Base-by-base conservation (phyloP, 177 flowering plant species). In the Vitis hybrid region DNA sequence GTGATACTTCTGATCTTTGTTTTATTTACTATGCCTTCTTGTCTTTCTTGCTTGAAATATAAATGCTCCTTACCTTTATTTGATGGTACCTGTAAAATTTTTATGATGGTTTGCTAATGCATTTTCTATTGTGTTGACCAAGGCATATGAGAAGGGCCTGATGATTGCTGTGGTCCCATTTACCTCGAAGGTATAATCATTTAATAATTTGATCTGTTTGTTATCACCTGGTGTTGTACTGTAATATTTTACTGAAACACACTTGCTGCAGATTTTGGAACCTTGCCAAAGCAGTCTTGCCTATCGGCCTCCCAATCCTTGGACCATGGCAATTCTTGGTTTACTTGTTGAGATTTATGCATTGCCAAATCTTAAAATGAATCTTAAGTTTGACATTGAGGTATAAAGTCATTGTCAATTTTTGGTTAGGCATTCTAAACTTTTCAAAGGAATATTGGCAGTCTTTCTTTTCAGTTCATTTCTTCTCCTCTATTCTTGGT, bases 161-260 rank as follows among this genome's bases (percentile, higher is more conserved):
- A 95, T 95, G 99, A 95, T 95, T 75, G 99, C 99, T 31, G 92
- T 95, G 9, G 86, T 95, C 75, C 99, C 99, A 56, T 95, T 95
- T 78, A 93, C 97, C 50, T 96, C 98, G 10, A 96, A 96, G 98
- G 99, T 95, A 82, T 63, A 52, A 6, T 33, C 52, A 45, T 66
- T n/a, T 63, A 22, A 11, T 45, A n/a, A 55, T 8, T 70, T 56
- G 10, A 59, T 10, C 19, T 22, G 55, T 67, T 60, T 11, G n/a
- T 64, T 33, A 60, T 10, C 10, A 12, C 8, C 8, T 66, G 45
- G 7, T 39, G 45, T 67, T 52, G 11, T 33, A 48, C 8, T 52
- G 31, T 56, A 21, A 10, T 39, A 39, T 62, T 50, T 22, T 59
- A 45, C 12, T 52, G 49, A 45, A 60, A n/a, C 22, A 26, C 59